Evolutionary conservation across 2,329 filamentous ascomycete species (phyloP).

Genomic region (Fusarium caatingaense): DNA sequence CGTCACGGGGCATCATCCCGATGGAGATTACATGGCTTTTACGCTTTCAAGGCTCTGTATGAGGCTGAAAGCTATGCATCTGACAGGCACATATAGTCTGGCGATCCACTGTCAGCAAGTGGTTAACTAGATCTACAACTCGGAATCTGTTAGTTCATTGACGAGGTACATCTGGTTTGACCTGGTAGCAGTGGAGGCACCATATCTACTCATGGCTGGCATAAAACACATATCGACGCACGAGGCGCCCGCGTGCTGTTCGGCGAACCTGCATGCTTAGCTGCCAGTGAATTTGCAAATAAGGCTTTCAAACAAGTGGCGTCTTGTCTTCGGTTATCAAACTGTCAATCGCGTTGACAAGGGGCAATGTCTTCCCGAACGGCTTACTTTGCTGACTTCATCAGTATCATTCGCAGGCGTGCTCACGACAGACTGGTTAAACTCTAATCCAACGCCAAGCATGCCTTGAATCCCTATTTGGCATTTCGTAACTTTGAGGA

Average conservation of each 20-base stretch:
- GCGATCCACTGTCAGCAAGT: background rate
- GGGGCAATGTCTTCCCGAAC: slow-evolving; percentile 7
- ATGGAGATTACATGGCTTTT: slow-evolving; percentile 7
- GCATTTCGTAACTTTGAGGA: background rate
- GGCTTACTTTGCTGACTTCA: slow-evolving; percentile 3
- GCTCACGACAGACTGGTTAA: slow-evolving; percentile 5
- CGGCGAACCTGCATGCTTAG: slow-evolving; percentile 16
- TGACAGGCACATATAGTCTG: background rate
- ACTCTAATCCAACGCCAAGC: slow-evolving; percentile 24
- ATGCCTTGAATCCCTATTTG: slow-evolving; percentile 8
- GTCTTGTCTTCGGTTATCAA: slow-evolving; percentile 39
- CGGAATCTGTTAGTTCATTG: background rate
- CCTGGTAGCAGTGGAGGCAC: background rate
- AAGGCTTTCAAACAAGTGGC: slow-evolving; percentile 28
- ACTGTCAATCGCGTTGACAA: slow-evolving; percentile 28
- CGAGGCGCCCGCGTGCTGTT: slow-evolving; percentile 1
- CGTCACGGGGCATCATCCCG: background rate
- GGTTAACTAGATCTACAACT: background rate
- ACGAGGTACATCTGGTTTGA: background rate
- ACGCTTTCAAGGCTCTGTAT: background rate
- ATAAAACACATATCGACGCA: background rate
- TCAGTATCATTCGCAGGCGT: background rate
- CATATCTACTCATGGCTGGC: background rate
- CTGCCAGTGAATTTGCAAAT: background rate
- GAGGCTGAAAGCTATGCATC: slow-evolving; percentile 2